phyloP scores from a whole-genome alignment of 768 basidiomycete species.

The Guyanaporus albipodus region DNA sequence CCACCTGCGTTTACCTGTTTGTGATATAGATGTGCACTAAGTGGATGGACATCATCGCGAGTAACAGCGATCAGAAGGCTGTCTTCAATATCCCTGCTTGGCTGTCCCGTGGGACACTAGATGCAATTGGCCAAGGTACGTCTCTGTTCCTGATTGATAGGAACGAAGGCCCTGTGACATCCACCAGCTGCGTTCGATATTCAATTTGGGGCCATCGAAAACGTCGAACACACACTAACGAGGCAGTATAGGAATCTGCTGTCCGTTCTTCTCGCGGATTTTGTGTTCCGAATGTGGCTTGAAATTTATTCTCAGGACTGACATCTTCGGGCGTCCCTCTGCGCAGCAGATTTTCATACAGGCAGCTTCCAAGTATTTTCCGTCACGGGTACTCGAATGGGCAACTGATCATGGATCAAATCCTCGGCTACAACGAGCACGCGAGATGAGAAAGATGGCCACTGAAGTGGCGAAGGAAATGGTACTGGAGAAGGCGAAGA shows the following conservation, averaged over 20 bases:
- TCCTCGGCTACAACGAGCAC: constrained; percentile 19
- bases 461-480: constrained; percentile 14
- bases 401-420: constrained; percentile 28
- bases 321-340: constrained; percentile 19
- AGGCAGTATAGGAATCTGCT: constrained; percentile 8
- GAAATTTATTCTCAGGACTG: constrained; percentile 18
- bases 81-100: constrained; percentile 25
- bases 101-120: constrained; percentile 44
- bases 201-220: constrained; percentile 32
- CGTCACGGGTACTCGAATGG: constrained; percentile 28
- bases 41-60: constrained; percentile 22
- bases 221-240: constrained; percentile 10
- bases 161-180: not conserved
- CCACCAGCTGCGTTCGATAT: constrained; percentile 46
- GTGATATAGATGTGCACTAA: constrained; percentile 18
- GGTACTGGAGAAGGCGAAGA: constrained; percentile 15
- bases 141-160: not conserved
- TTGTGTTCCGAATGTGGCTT: constrained; percentile 3
- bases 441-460: constrained; percentile 2
- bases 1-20: not conserved
- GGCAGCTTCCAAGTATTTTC: constrained; percentile 14
- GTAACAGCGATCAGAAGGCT: constrained; percentile 4
- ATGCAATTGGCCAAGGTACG: constrained; percentile 48
- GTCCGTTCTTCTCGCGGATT: constrained; percentile 5
- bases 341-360: constrained; percentile 15